phyloP scores from a whole-genome alignment of 352 stramenopile genomes.

The Pythium pectinolyticum region DNA sequence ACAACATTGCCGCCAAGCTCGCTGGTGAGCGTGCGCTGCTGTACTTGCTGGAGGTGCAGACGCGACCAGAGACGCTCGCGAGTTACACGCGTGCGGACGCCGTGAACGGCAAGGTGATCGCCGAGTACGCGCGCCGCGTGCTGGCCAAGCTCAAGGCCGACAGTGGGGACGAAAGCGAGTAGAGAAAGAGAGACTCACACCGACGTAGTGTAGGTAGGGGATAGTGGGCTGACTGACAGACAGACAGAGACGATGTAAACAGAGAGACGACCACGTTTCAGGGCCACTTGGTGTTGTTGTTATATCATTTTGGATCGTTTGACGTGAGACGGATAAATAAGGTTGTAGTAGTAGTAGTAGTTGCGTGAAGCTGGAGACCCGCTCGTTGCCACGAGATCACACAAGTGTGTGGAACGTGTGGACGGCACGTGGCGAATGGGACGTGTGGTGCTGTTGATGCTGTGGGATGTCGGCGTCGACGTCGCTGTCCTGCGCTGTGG shows the following conservation, averaged over 20 bases:
- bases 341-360: too few species aligned
- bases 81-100: slow-evolving; percentile 65
- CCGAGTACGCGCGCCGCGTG: slow-evolving; percentile 85
- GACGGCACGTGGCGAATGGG: not conserved
- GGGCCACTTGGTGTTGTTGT: too few species aligned
- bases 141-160: slow-evolving; percentile 85
- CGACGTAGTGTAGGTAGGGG: too few species aligned
- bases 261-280: not conserved
- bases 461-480: slow-evolving; percentile 1
- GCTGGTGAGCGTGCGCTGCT: slow-evolving; percentile 82
- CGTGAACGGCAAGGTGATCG: slow-evolving; percentile 79
- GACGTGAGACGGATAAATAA: too few species aligned
- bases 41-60: slow-evolving; percentile 86
- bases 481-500: not conserved
- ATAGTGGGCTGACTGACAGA: not conserved
- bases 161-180: slow-evolving; percentile 82
- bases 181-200: slow-evolving; percentile 18
- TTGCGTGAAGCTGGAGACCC: too few species aligned
- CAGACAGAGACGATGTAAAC: too few species aligned
- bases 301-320: too few species aligned
- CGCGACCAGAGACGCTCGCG: slow-evolving; percentile 73
- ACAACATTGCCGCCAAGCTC: slow-evolving; percentile 88
- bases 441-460: too few species aligned
- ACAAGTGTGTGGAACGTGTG: slow-evolving; percentile 19
- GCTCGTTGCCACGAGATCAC: too few species aligned